Evolutionary conservation across 2,329 filamentous ascomycete species (phyloP).

Genomic region (Tolypocladium sp.): DNA sequence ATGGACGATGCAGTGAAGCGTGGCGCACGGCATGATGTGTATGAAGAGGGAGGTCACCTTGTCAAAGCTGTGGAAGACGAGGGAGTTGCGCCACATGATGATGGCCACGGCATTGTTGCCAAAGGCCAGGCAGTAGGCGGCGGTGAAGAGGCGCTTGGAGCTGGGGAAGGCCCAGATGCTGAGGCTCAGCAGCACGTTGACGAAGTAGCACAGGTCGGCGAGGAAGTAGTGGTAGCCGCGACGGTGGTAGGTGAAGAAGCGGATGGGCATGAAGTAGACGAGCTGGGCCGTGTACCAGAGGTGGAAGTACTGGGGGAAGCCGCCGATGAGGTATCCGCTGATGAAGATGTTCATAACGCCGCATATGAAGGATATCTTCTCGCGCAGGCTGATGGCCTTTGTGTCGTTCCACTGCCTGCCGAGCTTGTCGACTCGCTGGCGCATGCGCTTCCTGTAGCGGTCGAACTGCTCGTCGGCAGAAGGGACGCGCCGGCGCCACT

Average conservation of each 20-base stretch:
- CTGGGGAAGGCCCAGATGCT: slow-evolving; percentile 84
- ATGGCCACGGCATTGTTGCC: slow-evolving; percentile 98
- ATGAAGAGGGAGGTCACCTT: slow-evolving; percentile 99
- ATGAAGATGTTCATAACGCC: slow-evolving; percentile 97
- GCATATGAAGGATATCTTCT: slow-evolving; percentile 94
- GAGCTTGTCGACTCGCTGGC: slow-evolving; percentile 77
- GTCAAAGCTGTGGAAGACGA: slow-evolving; percentile 97
- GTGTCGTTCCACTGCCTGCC: slow-evolving; percentile 82
- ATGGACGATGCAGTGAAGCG: slow-evolving; percentile 87
- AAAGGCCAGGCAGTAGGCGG: slow-evolving; percentile 84
- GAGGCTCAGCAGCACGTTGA: slow-evolving; percentile 76
- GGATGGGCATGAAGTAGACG: slow-evolving; percentile 93
- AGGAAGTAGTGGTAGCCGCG: slow-evolving; percentile 96
- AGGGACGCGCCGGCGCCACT: slow-evolving; percentile 81
- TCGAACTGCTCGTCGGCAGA: slow-evolving; percentile 88
- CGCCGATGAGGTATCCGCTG: slow-evolving; percentile 87
- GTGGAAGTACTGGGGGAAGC: slow-evolving; percentile 76
- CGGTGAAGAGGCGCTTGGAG: slow-evolving; percentile 86
- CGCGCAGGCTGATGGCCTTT: slow-evolving; percentile 75
- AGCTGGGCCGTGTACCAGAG: slow-evolving; percentile 86
- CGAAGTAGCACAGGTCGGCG: slow-evolving; percentile 95
- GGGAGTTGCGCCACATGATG: slow-evolving; percentile 97
- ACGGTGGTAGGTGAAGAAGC: slow-evolving; percentile 82
- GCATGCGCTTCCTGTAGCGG: slow-evolving; percentile 82
- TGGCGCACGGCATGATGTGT: slow-evolving; percentile 96